Evolutionary conservation across 768 basidiomycete species (phyloP).

Genomic region (Mrakia gelida): DNA sequence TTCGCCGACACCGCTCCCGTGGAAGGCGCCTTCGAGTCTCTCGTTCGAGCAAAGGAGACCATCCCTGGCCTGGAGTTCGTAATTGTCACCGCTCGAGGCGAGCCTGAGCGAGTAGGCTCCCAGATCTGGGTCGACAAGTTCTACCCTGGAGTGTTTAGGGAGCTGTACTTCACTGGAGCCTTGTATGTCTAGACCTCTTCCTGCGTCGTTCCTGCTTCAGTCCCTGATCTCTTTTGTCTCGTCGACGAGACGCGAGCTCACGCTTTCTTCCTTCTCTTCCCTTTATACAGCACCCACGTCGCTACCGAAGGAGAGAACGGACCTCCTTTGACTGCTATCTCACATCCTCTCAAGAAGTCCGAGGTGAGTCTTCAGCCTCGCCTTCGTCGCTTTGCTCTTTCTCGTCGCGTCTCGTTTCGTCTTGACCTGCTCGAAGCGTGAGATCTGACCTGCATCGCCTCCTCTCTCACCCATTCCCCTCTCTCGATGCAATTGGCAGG

Average conservation of each 20-base stretch:
- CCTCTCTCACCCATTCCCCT: too few relatives aligned
- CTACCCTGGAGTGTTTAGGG: constrained; percentile 24
- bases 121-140: constrained; percentile 19
- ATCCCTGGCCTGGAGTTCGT: constrained; percentile 14
- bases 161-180: constrained; percentile 29
- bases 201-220: not conserved
- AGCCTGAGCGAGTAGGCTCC: constrained; percentile 4
- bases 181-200: not conserved
- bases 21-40: constrained; percentile 6
- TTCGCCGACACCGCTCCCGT: constrained; percentile 20
- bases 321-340: not conserved
- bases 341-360: constrained; percentile 27
- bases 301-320: constrained; percentile 26
- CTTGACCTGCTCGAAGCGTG: too few relatives aligned
- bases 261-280: not conserved
- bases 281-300: constrained; percentile 17
- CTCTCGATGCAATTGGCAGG: not conserved
- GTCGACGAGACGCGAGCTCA: not conserved
- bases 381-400: too few relatives aligned
- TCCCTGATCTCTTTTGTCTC: not conserved
- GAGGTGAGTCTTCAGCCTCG: constrained; percentile 11
- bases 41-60: not conserved
- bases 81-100: constrained; percentile 27
- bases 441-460: too few relatives aligned
- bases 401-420: not conserved